phyloP scores from a whole-genome alignment of 2,329 filamentous ascomycete species.

The Clonostachys sp. region DNA sequence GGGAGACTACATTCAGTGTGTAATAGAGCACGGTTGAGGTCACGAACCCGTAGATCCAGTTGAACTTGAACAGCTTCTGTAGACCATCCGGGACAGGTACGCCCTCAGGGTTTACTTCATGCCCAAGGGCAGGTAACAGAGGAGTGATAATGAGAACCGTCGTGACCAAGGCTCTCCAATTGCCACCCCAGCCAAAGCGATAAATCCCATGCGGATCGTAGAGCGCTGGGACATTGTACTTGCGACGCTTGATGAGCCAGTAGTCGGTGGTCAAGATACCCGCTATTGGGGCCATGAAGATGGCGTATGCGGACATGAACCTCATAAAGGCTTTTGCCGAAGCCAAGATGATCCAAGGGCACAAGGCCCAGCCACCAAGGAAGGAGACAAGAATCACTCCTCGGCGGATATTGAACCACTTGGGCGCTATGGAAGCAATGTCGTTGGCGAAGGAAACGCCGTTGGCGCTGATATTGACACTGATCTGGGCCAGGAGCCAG shows the following conservation, averaged over 20 bases:
- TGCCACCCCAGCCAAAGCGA: constrained; percentile 21
- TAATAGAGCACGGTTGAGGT: background rate
- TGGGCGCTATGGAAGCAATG: constrained; percentile 18
- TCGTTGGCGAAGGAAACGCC: constrained; percentile 21
- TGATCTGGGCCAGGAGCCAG: constrained; percentile 32
- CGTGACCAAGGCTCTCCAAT: constrained; percentile 22
- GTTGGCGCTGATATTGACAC: constrained; percentile 20
- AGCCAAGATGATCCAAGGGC: constrained; percentile 26
- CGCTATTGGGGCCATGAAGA: constrained; percentile 33
- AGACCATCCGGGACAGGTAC: background rate
- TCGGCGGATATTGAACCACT: constrained; percentile 21
- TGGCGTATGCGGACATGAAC: constrained; percentile 22
- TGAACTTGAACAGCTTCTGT: background rate
- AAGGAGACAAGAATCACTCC: constrained; percentile 20
- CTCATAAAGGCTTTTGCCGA: constrained; percentile 19
- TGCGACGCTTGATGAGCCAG: constrained; percentile 26
- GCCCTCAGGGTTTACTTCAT: background rate
- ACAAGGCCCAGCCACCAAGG: constrained; percentile 23
- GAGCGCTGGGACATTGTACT: constrained; percentile 32
- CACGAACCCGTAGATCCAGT: background rate
- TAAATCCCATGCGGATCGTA: constrained; percentile 35
- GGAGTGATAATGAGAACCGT: constrained; percentile 10
- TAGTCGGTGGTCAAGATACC: constrained; percentile 34
- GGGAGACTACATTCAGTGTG: background rate
- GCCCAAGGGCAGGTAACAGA: background rate